A percentile compares a stretch with the other conserved stretches of the same genome.
Conservation (phyloP, 257 asterid species). For the Echites panduratus region DNA sequence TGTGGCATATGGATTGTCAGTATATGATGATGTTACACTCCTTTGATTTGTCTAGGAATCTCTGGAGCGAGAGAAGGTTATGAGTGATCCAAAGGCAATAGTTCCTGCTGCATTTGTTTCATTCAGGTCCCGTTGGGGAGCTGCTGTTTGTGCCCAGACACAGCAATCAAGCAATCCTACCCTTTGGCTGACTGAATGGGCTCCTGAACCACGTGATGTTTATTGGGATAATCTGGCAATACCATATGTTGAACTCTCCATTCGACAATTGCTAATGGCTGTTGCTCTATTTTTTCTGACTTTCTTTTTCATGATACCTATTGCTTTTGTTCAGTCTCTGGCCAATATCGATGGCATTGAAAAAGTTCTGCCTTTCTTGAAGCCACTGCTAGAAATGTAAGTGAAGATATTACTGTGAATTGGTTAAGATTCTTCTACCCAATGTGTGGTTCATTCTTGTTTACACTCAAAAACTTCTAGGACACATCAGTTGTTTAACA, state of each 20-base stretch:
- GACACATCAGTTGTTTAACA: not conserved
- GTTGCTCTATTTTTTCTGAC: conserved; percentile 66
- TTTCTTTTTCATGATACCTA: conserved; percentile 86
- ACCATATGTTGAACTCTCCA: conserved; percentile 51
- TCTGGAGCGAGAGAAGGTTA: conserved; percentile 59
- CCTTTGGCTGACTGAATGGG: conserved; percentile 86
- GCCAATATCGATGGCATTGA: conserved; percentile 75
- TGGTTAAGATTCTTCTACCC: not conserved
- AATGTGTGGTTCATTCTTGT: not conserved
- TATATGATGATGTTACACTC: not conserved
- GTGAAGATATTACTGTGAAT: conserved; percentile 14
- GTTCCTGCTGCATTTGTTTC: conserved; percentile 93
- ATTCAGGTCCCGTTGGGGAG: conserved; percentile 83
- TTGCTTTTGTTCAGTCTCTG: conserved; percentile 75
- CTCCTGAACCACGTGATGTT: conserved; percentile 88
- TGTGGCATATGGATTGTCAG: not conserved
- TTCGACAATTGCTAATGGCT: conserved; percentile 45
- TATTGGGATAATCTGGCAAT: conserved; percentile 83
- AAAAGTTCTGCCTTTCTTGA: conserved; percentile 63
- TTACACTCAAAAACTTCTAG: not conserved
- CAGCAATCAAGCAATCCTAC: conserved; percentile 71
- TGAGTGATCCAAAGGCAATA: conserved; percentile 59
- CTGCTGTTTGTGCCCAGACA: conserved; percentile 92
- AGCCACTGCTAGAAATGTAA: conserved; percentile 50
- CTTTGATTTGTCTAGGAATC: conserved; percentile 45